Evolutionary conservation across 441 rosid genomes (phyloP).

Genomic region (Pelargonium fulgidum): DNA sequence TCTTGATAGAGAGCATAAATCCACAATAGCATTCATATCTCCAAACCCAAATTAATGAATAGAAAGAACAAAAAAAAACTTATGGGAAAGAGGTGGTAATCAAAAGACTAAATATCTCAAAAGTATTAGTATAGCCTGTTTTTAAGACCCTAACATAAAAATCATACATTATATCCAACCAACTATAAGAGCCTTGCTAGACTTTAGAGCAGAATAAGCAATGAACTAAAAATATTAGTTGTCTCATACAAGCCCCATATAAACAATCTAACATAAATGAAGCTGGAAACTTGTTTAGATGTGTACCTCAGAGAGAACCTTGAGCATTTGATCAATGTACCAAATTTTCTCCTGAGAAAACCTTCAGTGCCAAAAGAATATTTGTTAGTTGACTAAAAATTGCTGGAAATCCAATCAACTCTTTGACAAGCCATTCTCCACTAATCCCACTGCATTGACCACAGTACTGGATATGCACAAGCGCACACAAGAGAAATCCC

Average conservation of each 20-base stretch:
- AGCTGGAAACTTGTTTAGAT: constrained; percentile 16
- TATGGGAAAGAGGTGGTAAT: too few species aligned
- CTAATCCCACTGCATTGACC: constrained; percentile 1
- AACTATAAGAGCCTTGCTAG: too few species aligned
- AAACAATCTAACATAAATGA: not conserved
- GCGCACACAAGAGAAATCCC: not conserved
- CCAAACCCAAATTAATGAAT: not conserved
- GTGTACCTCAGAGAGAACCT: constrained; percentile 93
- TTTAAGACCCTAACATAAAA: too few species aligned
- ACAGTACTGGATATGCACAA: not conserved
- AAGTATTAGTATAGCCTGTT: too few species aligned
- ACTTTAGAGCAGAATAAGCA: not conserved
- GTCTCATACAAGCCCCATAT: constrained; percentile 7
- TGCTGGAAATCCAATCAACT: constrained; percentile 10
- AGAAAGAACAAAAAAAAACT: too few species aligned
- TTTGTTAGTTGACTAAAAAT: constrained; percentile 21
- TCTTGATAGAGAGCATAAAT: too few species aligned
- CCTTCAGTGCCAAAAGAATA: constrained; percentile 42
- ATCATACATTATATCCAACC: too few species aligned
- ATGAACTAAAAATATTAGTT: constrained; percentile 5
- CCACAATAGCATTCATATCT: constrained; percentile 2
- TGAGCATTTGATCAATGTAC: constrained; percentile 99
- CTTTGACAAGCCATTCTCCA: constrained; percentile 7
- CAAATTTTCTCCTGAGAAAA: constrained; percentile 92
- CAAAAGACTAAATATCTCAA: too few species aligned